phyloP scores from a whole-genome alignment of 805 yeast genomes.

The Saccharomyces jurei region DNA sequence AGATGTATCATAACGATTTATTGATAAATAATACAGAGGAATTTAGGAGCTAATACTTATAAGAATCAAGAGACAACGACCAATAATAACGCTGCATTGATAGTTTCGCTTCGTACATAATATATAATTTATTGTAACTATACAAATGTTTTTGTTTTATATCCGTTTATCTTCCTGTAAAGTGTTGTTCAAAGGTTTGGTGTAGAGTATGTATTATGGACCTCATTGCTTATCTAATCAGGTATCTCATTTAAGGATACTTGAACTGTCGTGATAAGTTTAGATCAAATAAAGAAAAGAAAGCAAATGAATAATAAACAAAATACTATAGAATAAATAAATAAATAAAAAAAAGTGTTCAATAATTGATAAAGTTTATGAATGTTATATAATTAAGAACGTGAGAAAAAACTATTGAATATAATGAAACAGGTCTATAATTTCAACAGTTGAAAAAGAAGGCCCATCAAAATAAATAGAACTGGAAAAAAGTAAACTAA shows the following conservation, averaged over 20 bases:
- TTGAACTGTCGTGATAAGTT: background rate
- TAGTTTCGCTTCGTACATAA: background rate
- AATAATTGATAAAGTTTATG: background rate
- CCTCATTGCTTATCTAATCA: background rate
- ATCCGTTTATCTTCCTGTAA: background rate
- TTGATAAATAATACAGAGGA: background rate
- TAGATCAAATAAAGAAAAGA: background rate
- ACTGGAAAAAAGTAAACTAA: background rate
- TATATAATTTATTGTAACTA: background rate
- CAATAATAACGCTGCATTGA: background rate
- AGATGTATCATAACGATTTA: background rate
- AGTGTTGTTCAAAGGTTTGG: background rate
- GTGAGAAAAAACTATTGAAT: background rate
- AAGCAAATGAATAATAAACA: background rate
- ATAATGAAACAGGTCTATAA: background rate
- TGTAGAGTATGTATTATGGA: background rate
- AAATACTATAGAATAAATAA: background rate
- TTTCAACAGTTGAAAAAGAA: background rate
- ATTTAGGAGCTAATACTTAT: background rate
- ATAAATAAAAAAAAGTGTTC: background rate
- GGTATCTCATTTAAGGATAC: background rate
- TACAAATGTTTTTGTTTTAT: background rate
- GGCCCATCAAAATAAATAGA: background rate
- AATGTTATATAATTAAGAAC: background rate
- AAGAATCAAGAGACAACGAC: background rate